Percentiles rank a stretch among this genome's conserved stretches.
Evolutionary conservation across 1,139 yeast species (phyloP).

Genomic region (Candida anutae): DNA sequence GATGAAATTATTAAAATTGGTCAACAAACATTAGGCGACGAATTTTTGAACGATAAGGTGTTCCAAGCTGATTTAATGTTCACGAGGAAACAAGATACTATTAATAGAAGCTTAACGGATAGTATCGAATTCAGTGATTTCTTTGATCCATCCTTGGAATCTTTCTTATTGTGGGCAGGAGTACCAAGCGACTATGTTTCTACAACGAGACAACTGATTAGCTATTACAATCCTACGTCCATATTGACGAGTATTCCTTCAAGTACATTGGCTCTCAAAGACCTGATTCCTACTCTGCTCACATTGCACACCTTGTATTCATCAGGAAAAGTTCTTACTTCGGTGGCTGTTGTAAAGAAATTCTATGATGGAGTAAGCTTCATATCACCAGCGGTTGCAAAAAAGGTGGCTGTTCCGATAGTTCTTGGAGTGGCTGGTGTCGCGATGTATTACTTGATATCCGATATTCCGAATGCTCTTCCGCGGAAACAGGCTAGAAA

Average conservation of each 20-base stretch:
- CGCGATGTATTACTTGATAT: conserved; percentile 57
- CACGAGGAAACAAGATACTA: conserved; percentile 58
- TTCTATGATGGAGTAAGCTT: conserved; percentile 20
- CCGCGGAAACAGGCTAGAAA: conserved; percentile 77
- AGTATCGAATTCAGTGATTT: conserved; percentile 62
- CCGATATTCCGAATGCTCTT: conserved; percentile 83
- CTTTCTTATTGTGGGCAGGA: conserved; percentile 41
- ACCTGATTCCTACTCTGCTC: conserved; percentile 31
- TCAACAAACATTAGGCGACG: conserved; percentile 47
- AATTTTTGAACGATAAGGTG: conserved; percentile 52
- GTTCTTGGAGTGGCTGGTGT: conserved; percentile 47
- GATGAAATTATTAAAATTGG: conserved; percentile 61
- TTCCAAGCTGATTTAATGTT: conserved; percentile 84
- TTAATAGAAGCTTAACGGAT: conserved; percentile 51
- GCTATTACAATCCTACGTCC: conserved; percentile 27
- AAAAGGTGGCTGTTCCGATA: conserved; percentile 37
- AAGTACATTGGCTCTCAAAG: conserved; percentile 24
- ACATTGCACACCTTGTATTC: conserved; percentile 38
- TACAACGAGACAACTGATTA: conserved; percentile 22
- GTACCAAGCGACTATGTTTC: conserved; percentile 27
- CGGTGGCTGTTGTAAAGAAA: conserved; percentile 33
- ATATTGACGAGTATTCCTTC: conserved; percentile 27
- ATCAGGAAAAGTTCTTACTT: conserved; percentile 36
- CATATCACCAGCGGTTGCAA: conserved; percentile 23
- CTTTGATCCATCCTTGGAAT: conserved; percentile 65